These are phyloP conservation scores for Sphagnum fallax DNA, from an alignment of 228 moss, liverwort and hornwort genomes.

Conservation along the genomic window DNA sequence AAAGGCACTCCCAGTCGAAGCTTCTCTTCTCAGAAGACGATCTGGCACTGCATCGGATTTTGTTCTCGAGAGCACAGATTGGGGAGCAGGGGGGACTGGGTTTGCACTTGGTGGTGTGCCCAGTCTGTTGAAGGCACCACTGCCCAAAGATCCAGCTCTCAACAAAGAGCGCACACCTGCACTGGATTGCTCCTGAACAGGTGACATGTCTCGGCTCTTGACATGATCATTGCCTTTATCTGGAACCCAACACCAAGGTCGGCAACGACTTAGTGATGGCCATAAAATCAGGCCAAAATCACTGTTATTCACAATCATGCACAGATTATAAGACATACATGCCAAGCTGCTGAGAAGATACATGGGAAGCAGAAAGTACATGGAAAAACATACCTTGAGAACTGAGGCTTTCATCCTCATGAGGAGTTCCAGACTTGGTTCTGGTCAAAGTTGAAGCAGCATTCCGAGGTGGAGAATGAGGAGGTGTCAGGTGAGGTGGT, in stretches of 20 bases:
- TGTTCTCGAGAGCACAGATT: conserved; percentile 34
- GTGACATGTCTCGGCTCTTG: conserved; percentile 21
- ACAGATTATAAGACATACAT: neutral
- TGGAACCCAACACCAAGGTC: neutral
- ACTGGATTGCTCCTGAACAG: conserved; percentile 12
- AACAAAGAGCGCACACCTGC: conserved; percentile 8
- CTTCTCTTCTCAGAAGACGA: conserved; percentile 23
- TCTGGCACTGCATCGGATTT: conserved; percentile 33
- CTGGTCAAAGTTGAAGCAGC: conserved; percentile 8
- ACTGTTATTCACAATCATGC: neutral
- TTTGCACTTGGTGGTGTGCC: conserved; percentile 7
- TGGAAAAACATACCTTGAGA: neutral
- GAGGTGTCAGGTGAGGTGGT: conserved; percentile 33
- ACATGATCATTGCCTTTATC: conserved; percentile 28
- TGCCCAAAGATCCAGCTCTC: conserved; percentile 35
- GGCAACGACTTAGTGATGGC: conserved; percentile 1
- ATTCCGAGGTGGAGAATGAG: conserved; percentile 46
- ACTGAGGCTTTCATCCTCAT: conserved; percentile 29
- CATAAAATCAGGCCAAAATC: neutral
- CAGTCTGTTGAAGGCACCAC: conserved; percentile 37
- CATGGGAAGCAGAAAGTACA: neutral
- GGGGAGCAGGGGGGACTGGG: conserved; percentile 7
- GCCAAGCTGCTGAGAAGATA: neutral
- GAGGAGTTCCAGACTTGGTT: conserved; percentile 28
- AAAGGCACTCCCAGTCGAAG: conserved; percentile 39